Base-by-base conservation (phyloP, 139 green algal genomes). In the Coccomyxa sp. region DNA sequence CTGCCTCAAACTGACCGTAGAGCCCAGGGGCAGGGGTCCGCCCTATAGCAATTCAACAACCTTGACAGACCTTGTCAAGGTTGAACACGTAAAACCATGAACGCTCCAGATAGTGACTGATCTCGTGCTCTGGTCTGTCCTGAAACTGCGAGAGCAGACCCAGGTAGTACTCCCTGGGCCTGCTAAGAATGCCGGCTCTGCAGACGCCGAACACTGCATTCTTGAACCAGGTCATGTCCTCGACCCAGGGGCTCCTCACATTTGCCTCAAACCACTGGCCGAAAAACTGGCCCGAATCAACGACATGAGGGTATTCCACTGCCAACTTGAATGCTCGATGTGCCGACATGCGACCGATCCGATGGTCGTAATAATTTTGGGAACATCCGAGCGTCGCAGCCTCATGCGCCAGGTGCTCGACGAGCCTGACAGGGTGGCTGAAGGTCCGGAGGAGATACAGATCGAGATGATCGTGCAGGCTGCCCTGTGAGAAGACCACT, bases 31-130 rank as follows among this genome's bases (percentile, higher is more conserved):
- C 44, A 14, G 44, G 44, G 44, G 12, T 58, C 44, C 14, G 44
- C 44, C 44, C 44, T 58, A 14, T 58, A 58, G 44, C 44, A 58
- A 58, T 58, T 14, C 10, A 58, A 58, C 44, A 58, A 58, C 44
- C 44, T 58, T 58, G 44, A 58, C 44, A 58, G 44, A 58, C 44
- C 44, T 58, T 58, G 44, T 58, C 44, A 58, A 58, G 44, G 44
- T 58, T 58, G 44, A 58, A 58, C 44, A 58, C 44, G 44, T 58
- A 58, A 58, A 58, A 58, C 44, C 44, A 58, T 58, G 44, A 58
- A 14, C 44, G 44, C 44, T 58, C 44, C 14, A 58, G 44, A 58
- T 58, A 58, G 44, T 58, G 44, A 58, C 44, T 58, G 44, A 58
- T 58, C 44, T 58, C 44, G 44, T 58, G 44, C 44, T 58, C 44